Conservation (phyloP, 805 yeast genomes). For the Saturnispora bothae region DNA sequence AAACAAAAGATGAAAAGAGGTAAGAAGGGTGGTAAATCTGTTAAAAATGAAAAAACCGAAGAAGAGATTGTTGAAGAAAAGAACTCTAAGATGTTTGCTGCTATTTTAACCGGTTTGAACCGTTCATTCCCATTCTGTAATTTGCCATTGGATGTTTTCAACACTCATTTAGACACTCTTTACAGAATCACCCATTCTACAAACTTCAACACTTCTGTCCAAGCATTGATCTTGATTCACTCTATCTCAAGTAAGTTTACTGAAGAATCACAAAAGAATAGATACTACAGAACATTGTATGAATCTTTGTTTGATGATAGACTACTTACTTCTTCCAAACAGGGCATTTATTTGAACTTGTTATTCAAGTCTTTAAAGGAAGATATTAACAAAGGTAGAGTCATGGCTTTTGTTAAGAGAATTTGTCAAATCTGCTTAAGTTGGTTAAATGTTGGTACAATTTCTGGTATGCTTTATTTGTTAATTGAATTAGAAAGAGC, state of each 20-base stretch:
- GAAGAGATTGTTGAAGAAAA: slow-evolving; percentile 65
- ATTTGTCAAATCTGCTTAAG: slow-evolving; percentile 73
- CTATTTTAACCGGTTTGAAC: slow-evolving; percentile 86
- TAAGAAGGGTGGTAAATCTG: slow-evolving; percentile 80
- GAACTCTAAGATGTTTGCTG: slow-evolving; percentile 75
- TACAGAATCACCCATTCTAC: slow-evolving; percentile 89
- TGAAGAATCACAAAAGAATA: slow-evolving; percentile 30
- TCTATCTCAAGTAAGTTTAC: slow-evolving; percentile 59
- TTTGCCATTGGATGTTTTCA: slow-evolving; percentile 58
- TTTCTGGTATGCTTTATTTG: slow-evolving; percentile 72
- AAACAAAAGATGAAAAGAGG: slow-evolving; percentile 72
- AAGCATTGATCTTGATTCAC: slow-evolving; percentile 76
- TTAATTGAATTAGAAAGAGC: slow-evolving; percentile 56
- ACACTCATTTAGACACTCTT: slow-evolving; percentile 70
- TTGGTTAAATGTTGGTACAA: slow-evolving; percentile 83
- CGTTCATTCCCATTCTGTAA: slow-evolving; percentile 91
- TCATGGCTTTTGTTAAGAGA: slow-evolving; percentile 84
- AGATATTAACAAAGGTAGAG: slow-evolving; percentile 54
- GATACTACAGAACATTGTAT: slow-evolving; percentile 81
- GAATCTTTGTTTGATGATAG: slow-evolving; percentile 83
- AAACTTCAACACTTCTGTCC: slow-evolving; percentile 88
- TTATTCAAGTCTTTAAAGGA: slow-evolving; percentile 72
- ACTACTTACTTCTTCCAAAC: slow-evolving; percentile 78
- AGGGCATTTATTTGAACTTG: slow-evolving; percentile 81
- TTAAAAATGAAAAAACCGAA: slow-evolving; percentile 53